Evolutionary conservation across 192 early-diverging fungal species (phyloP).

Genomic region (Chytriomyces sp.): DNA sequence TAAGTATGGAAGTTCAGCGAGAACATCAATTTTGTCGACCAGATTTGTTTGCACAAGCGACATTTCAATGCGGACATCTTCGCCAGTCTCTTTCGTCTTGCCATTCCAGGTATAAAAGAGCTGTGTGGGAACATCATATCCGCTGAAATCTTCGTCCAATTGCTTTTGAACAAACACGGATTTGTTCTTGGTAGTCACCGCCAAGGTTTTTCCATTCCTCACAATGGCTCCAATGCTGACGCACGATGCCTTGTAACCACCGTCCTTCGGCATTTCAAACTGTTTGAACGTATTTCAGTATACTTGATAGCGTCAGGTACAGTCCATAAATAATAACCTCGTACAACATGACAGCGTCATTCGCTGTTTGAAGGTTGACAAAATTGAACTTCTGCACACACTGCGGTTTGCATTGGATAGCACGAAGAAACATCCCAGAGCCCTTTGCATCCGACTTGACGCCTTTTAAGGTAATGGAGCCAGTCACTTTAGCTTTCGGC

Average conservation of each 20-base stretch:
- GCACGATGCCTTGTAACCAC: constrained; percentile 45
- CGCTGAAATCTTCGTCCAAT: constrained; percentile 74
- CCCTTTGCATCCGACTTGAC: constrained; percentile 70
- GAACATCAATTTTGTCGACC: constrained; percentile 85
- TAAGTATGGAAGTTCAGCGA: constrained; percentile 89
- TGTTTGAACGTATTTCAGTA: constrained; percentile 33
- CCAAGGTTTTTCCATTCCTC: constrained; percentile 67
- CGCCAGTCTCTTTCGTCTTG: constrained; percentile 58
- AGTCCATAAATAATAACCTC: constrained; percentile 40
- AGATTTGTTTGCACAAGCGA: constrained; percentile 65
- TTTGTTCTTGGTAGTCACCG: constrained; percentile 77
- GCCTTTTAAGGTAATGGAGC: constrained; percentile 76
- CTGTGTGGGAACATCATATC: constrained; percentile 80
- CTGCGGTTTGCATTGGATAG: constrained; percentile 85
- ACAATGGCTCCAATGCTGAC: constrained; percentile 77
- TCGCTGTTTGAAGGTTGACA: constrained; percentile 72
- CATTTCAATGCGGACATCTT: constrained; percentile 70
- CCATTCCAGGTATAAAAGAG: constrained; percentile 80
- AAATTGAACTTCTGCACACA: constrained; percentile 88
- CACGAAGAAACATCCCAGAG: constrained; percentile 79
- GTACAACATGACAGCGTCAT: constrained; percentile 62
- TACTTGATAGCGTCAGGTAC: background rate
- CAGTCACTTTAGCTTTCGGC: constrained; percentile 75
- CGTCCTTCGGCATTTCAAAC: constrained; percentile 74
- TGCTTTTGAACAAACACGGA: constrained; percentile 67